Conservation (phyloP, 495 filamentous ascomycete species). For the Rostrohypoxylon terebratum region DNA sequence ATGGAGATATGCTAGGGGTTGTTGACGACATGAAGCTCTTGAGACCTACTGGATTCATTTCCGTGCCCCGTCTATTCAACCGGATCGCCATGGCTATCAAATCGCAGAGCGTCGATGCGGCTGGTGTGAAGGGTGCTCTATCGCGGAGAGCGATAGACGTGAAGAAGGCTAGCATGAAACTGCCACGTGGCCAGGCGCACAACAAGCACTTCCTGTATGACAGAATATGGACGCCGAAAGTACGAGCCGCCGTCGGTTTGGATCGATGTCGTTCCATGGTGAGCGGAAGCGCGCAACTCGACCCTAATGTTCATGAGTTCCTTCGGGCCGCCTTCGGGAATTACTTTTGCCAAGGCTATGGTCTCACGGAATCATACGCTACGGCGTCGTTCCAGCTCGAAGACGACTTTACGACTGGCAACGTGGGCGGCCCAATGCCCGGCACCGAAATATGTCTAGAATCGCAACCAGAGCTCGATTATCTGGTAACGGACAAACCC, state of each 20-base stretch:
- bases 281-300: slow-evolving; percentile 90
- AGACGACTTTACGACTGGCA: slow-evolving; percentile 79
- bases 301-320: slow-evolving; percentile 88
- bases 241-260: slow-evolving; percentile 82
- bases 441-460: slow-evolving; percentile 81
- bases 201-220: slow-evolving; percentile 91
- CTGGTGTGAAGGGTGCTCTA: slow-evolving; percentile 84
- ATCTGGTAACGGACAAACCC: slow-evolving; percentile 90
- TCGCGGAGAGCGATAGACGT: slow-evolving; percentile 81
- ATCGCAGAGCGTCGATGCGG: slow-evolving; percentile 77
- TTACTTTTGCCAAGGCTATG: slow-evolving; percentile 89
- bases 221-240: slow-evolving; percentile 91
- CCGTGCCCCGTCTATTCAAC: slow-evolving; percentile 92
- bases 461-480: slow-evolving; percentile 96
- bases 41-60: slow-evolving; percentile 83
- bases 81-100: slow-evolving; percentile 87
- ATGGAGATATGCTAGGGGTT: slow-evolving; percentile 87
- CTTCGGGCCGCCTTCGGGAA: slow-evolving; percentile 84
- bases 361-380: slow-evolving; percentile 95
- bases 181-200: slow-evolving; percentile 74
- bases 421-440: slow-evolving; percentile 78
- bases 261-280: slow-evolving; percentile 79
- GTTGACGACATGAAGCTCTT: slow-evolving; percentile 93
- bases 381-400: slow-evolving; percentile 73
- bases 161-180: slow-evolving; percentile 82